Evolutionary conservation across 441 rosid genomes (phyloP), one percentile per base, ranked within the genome.

Genomic region (Melastoma candidum): DNA sequence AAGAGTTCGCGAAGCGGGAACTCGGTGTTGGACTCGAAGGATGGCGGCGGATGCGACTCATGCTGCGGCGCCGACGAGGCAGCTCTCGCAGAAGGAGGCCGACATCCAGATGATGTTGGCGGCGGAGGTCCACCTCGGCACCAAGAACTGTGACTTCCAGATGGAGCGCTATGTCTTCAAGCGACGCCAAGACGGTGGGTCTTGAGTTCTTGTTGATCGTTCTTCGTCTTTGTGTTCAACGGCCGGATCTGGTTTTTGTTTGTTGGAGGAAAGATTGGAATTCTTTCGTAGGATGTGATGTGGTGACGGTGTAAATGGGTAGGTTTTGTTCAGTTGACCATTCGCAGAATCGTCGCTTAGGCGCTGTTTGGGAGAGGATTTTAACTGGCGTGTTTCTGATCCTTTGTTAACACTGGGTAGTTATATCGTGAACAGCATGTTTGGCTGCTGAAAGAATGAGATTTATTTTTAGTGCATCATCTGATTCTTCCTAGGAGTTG

Each of bases 101-200:
- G 97, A 86, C 72, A 77, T 32, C 41, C 41, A 32, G 7, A 32
- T 32, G 41, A 90, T 90, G 97, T 61, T 85, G 74, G 87, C 95
- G 0, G 87, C 95, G 6, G 90, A 90, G 57, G 97, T 90, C 54
- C 97, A 90, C 47, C 82, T 90, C 50, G 94, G 97, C 5, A 86
- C 97, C 58, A 90, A 86, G 63, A 86, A 90, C 59, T 86, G 95
- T 47, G 80, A 90, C 29, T 90, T 67, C 73, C 97, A 90, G 70
- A 90, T 90, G 97, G 95, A 90, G 57, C 89, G 97, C 7, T 90
- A 90, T 63, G 95, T 81, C 36, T 87, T 90, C 83, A 85, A 90
- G 77, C 79, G 95, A 53, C 87, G 97, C 60, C 82, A 81, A 59
- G 96, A 90, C 11, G 97, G 97, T 87, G 72, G 7, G 27, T 47